Base-by-base conservation (phyloP, 345 rosid genomes). In the Eucalyptus regnans region DNA sequence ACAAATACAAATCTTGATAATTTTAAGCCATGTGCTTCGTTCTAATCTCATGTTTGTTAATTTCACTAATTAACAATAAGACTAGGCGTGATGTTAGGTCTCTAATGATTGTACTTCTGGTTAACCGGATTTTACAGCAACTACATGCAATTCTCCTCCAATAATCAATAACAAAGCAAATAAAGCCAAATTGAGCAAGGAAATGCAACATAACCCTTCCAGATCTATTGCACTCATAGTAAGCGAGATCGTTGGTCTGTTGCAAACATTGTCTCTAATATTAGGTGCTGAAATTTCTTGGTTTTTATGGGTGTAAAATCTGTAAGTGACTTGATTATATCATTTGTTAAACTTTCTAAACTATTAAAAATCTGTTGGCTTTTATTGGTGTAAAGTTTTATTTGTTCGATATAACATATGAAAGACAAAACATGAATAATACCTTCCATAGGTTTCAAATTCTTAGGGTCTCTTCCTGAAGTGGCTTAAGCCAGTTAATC, bases 191-290 rank as follows among this genome's bases (percentile, higher is more conserved):
- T 37, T 41, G 60, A 89, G 33, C 7, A 95, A 91, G 54, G 90
- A 83, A 89, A 97, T 87, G 91, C 87, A 93, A 64, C 89, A 93
- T 29, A 94, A 96, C 80, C 96, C 97, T 56, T 95, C 99, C 9
- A 97, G 98, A 60, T 98, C 98, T 66, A 95, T 97, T 81, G 97
- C 99, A 31, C 90, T 96, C 86, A 89, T 94, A 41, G 89, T 95
- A 18, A 97, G 99, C 43, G 86, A 87, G 3, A 89, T 95, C 46
- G 94, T 98, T 43, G 99, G 98, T 29, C 93, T 95, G 48, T 25
- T 94, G 43, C 99, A 97, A 91, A 93, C 97, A 64, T 88, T 94
- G 79, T 68, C 94, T 89, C 95, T 98, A 58, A 79, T 95, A 29
- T 93, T 94, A 48, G 96, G 95, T 17, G 96, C 97, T 5, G 94